Percentiles rank a stretch among this genome's conserved stretches.
Conservation (phyloP, 176 grass and related monocot genomes). For the Oryza punctata region DNA sequence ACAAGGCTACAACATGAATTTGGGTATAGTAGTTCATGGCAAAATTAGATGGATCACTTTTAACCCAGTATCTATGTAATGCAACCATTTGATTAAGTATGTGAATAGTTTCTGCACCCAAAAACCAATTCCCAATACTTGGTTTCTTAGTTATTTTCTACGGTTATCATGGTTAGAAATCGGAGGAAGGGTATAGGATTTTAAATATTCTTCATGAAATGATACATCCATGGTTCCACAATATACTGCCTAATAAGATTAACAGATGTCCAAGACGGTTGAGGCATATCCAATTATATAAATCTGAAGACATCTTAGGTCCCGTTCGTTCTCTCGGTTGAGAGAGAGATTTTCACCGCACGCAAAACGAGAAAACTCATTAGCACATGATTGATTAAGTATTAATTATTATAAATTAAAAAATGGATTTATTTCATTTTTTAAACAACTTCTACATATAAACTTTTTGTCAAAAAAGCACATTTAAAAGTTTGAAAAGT, state of each 20-base stretch:
- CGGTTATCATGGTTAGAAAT: background rate
- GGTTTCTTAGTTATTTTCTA: too few species aligned
- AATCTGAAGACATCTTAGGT: background rate
- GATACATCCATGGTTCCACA: background rate
- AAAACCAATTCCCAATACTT: too few species aligned
- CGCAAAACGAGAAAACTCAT: too few species aligned
- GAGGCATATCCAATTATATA: constrained; percentile 12
- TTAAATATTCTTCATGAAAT: background rate
- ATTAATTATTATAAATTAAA: too few species aligned
- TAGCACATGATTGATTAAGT: too few species aligned
- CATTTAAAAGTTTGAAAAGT: too few species aligned
- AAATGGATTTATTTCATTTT: too few species aligned
- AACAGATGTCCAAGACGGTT: background rate
- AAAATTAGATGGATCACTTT: background rate
- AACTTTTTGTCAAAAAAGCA: too few species aligned
- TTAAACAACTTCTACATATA: too few species aligned
- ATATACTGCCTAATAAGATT: background rate
- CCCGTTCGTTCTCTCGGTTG: too few species aligned
- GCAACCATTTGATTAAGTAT: background rate
- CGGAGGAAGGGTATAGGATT: constrained; percentile 3
- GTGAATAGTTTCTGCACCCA: too few species aligned
- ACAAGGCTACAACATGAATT: constrained; percentile 1
- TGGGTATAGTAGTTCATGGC: background rate
- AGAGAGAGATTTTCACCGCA: too few species aligned
- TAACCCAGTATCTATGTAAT: background rate